phyloP scores from a whole-genome alignment of 1,139 yeast species.

The Cylindricascospora bacillispora region DNA sequence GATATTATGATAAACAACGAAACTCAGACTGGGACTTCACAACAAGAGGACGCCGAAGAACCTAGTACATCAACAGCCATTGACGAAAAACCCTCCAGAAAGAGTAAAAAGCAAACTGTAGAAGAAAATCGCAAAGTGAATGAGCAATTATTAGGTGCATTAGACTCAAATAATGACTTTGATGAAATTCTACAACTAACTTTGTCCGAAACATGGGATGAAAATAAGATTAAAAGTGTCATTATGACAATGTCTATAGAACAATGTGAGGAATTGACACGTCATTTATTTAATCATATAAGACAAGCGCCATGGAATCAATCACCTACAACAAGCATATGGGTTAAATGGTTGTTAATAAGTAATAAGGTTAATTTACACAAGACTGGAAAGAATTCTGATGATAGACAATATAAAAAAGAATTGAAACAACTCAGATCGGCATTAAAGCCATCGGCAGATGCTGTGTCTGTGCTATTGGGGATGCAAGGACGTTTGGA shows the following conservation, averaged over 20 bases:
- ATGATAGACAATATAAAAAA: slow-evolving; percentile 15
- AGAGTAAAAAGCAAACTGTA: slow-evolving; percentile 11
- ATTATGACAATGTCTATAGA: slow-evolving; percentile 4
- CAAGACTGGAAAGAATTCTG: slow-evolving; percentile 8
- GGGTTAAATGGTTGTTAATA: slow-evolving; percentile 23
- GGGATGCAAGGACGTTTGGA: slow-evolving; percentile 80
- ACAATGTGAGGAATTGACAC: too few relatives aligned
- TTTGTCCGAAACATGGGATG: slow-evolving; percentile 13
- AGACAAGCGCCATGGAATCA: slow-evolving; percentile 9
- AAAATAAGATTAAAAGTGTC: slow-evolving; percentile 8
- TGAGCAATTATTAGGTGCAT: slow-evolving; percentile 8
- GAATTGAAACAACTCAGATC: slow-evolving; percentile 18
- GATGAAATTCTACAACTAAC: slow-evolving; percentile 8
- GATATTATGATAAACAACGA: slow-evolving; percentile 8
- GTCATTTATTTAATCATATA: background rate
- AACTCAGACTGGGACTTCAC: background rate
- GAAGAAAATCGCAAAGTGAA: slow-evolving; percentile 15
- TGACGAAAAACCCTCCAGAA: slow-evolving; percentile 2
- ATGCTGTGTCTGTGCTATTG: slow-evolving; percentile 49
- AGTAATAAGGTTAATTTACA: slow-evolving; percentile 2
- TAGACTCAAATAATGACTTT: slow-evolving; percentile 6
- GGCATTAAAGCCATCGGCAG: slow-evolving; percentile 17
- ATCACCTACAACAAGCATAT: slow-evolving; percentile 8
- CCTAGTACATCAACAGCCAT: slow-evolving; percentile 2
- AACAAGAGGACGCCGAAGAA: slow-evolving; percentile 1